Evolutionary conservation across 345 rosid species (phyloP), one percentile per base, ranked within the genome.

Genomic region (Ceriops zippeliana): DNA sequence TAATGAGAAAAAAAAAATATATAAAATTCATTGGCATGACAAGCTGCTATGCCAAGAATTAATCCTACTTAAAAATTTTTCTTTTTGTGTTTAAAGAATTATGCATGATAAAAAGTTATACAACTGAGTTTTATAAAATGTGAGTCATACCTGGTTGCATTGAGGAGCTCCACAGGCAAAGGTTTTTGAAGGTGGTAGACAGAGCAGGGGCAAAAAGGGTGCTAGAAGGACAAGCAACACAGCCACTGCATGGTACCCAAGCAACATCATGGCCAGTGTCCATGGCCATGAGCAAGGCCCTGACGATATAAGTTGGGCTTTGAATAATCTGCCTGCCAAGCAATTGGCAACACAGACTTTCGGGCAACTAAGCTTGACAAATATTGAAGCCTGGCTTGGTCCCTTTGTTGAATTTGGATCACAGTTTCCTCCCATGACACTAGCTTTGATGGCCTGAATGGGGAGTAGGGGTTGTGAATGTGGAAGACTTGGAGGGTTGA

Each of bases 381-480:
- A 80, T 72, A 87, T 28, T 75, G 85, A 30, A 91, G 78, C 81
- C 99, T 82, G 65, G 82, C 86, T 74, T 85, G 83, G 82, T 95
- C 99, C 61, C 84, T 73, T 58, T 85, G 86, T 71, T 82, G 86
- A 74, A 79, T 82, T 70, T 91, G 77, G 32, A 88, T 85, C 30
- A 93, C 86, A 62, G 68, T 84, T 72, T 84, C 84, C 58, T 90
- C 97, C 99, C 96, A 91, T 30, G 97, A 87, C 52, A 88, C 68
- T 69, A 83, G 71, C 61, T 72, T 72, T 11, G 82, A 38, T n/a
- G 87, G 77, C 66, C 80, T 84, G 65, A 86, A 87, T 0, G 97
- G 95, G 7, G 96, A 90, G 64, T 91, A 88, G 0, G 89, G 95
- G 71, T 97, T 89, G 77, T 70, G 78, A 1, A 87, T 78, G 54